Base-by-base conservation (phyloP, 495 filamentous ascomycete species). In the Thermochaetoides thermophila region DNA sequence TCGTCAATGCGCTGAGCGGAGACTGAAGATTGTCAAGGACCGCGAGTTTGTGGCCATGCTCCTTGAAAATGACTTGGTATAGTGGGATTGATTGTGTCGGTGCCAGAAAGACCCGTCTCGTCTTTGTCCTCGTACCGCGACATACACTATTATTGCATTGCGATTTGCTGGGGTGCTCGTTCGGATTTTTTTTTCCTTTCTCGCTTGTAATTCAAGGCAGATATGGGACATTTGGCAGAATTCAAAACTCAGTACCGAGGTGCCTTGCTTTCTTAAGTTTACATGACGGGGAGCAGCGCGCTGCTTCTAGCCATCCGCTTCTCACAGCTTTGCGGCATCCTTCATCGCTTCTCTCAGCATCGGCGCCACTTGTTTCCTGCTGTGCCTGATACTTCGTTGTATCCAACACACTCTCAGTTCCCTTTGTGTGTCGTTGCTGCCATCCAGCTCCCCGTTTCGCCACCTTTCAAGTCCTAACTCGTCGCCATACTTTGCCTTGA, bases 361-460 rank as follows among this genome's bases (percentile, higher is more conserved):
- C 19, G 87, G 87, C 20, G 78, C 86, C 26, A 96, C 82, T 63
- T 84, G 77, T 59, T 96, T 96, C 44, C 87, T 63, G 54, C 85
- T 94, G 38, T 73, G 63, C 30, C 67, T 63, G 15, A 78, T 41
- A 43, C 74, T 66, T 16, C 52, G 56, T 63, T 94, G 86, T 42
- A 60, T 53, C 81, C 82, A 87, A 18, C 78, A 61, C 29, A 48
- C 51, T 31, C 61, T 55, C 56, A 66, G 64, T 15, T 48, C 49
- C 4, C 40, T 45, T 9, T 60, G 41, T 7, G 60, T 43, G 14
- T 43, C 55, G 19, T 42, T 45, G 3, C 61, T 58, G 17, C 40
- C 40, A 61, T 73, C 69, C 28, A 76, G 31, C 13, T 28, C 34
- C 0, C 60, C 66, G 0, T 40, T 48, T 0, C 43, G 42, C 73